phyloP scores from a whole-genome alignment of 2,329 filamentous ascomycete genomes.

The Cladorrhinum sp. region DNA sequence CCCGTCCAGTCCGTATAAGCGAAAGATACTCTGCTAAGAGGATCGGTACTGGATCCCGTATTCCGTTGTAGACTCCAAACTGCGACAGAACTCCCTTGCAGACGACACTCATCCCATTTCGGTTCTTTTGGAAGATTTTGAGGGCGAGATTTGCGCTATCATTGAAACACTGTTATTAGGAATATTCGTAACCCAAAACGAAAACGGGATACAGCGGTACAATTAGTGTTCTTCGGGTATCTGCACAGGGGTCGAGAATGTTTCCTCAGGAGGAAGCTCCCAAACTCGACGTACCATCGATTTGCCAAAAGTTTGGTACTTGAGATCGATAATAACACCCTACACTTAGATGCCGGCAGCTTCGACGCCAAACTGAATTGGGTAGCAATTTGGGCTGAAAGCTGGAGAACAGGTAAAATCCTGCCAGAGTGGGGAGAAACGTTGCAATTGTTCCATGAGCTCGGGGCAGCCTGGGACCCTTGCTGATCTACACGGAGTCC shows the following conservation, averaged over 20 bases:
- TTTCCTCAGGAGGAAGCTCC: slow-evolving; percentile 12
- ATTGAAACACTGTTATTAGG: too few species aligned
- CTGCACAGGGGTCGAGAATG: too few species aligned
- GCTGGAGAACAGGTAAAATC: not conserved
- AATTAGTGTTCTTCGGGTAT: too few species aligned
- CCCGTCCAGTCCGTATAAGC: not conserved
- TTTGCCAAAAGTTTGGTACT: slow-evolving; percentile 16
- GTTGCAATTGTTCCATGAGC: slow-evolving; percentile 8
- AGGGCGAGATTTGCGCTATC: not conserved
- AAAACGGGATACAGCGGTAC: too few species aligned
- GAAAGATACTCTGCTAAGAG: not conserved
- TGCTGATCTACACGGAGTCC: slow-evolving; percentile 9
- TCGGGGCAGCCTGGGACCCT: slow-evolving; percentile 3
- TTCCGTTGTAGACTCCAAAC: not conserved
- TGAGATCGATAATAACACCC: slow-evolving; percentile 19
- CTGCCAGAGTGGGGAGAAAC: not conserved
- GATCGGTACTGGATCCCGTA: not conserved
- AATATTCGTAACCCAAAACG: too few species aligned
- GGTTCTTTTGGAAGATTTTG: not conserved
- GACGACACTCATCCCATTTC: not conserved
- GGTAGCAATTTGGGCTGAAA: slow-evolving; percentile 8
- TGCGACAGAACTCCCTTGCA: not conserved
- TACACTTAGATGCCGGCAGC: slow-evolving; percentile 1
- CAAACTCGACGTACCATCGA: slow-evolving; percentile 7
- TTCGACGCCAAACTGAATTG: slow-evolving; percentile 3